Evolutionary conservation across 1,284 basidiomycete species (phyloP), one percentile per base, ranked within the genome.

Genomic region (Puccinia hordei): DNA sequence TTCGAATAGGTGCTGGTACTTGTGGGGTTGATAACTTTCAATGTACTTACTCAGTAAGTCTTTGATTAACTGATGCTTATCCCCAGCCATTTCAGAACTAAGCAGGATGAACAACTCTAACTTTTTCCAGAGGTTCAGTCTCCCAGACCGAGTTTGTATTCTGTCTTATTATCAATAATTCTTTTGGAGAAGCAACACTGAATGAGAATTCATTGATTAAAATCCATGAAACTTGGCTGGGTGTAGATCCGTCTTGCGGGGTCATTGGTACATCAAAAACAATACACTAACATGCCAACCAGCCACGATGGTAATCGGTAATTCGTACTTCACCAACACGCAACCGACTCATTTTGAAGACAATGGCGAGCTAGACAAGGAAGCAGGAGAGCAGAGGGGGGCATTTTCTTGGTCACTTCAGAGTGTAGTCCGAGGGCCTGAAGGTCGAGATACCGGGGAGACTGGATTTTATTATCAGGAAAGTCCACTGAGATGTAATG

Each of bases 381-480:
- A 73, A 22, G 71, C 22, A 15, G 71, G 51, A 24, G 51, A 55
- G 6, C 27, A 46, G 35, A 53, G 71, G 53, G 71, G 71, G 19
- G 55, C 71, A 15, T 73, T 73, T 24, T 53, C 49, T 17, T 73
- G 71, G 71, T 55, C 71, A 19, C 49, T 73, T 35, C 71, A 73
- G 33, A 57, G 71, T 57, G 71, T 73, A 6, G 46, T 73, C 4
- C 71, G 53, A 24, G 71, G 71, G 12, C 53, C 49, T 19, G 71
- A 73, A 57, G 71, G 51, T 38, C 71, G 51, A 24, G 71, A 73
- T 73, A 53, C 71, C n/a, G 71, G 30, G 1, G 71, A 73, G 33
- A 73, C 71, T 38, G 71, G 71, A 22, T 73, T 73, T 57, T 53
- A 73, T 41, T 73, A 73, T 38, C 51, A 73, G 22, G 71, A 55